These are phyloP conservation scores for Bryoglossum gracile DNA, from an alignment of 495 filamentous ascomycete genomes.

Conservation along the genomic window DNA sequence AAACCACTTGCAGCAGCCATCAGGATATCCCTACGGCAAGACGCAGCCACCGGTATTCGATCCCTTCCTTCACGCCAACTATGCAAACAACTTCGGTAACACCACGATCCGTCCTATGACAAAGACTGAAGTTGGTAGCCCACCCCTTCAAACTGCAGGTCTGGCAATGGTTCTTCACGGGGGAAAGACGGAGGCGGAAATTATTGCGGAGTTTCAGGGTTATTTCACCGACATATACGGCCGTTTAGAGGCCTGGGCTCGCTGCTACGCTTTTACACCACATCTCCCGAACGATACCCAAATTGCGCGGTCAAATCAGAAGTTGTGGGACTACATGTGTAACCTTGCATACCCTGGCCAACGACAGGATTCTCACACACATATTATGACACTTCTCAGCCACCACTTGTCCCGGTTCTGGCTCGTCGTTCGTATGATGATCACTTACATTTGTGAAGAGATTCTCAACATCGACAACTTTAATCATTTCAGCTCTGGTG, in stretches of 20 bases:
- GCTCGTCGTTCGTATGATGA: slow-evolving; percentile 27
- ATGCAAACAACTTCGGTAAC: too few species aligned
- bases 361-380: slow-evolving; percentile 14
- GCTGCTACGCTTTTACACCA: slow-evolving; percentile 16
- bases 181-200: background rate
- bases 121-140: background rate
- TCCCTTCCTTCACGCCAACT: too few species aligned
- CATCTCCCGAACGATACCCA: slow-evolving; percentile 10
- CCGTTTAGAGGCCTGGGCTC: slow-evolving; percentile 23
- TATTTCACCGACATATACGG: slow-evolving; percentile 21
- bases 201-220: slow-evolving; percentile 3
- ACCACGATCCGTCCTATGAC: too few species aligned
- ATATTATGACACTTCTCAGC: slow-evolving; percentile 23
- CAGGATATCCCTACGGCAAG: too few species aligned
- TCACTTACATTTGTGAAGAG: slow-evolving; percentile 25
- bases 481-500: slow-evolving; percentile 11
- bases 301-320: slow-evolving; percentile 12
- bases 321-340: slow-evolving; percentile 28
- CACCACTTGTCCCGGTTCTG: slow-evolving; percentile 24
- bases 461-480: slow-evolving; percentile 26
- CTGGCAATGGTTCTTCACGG: background rate
- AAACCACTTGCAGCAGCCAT: too few species aligned
- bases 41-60: too few species aligned
- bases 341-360: slow-evolving; percentile 15
- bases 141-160: background rate